phyloP scores from a whole-genome alignment of 169 alveolate species.

The Plasmodium vinckei region DNA sequence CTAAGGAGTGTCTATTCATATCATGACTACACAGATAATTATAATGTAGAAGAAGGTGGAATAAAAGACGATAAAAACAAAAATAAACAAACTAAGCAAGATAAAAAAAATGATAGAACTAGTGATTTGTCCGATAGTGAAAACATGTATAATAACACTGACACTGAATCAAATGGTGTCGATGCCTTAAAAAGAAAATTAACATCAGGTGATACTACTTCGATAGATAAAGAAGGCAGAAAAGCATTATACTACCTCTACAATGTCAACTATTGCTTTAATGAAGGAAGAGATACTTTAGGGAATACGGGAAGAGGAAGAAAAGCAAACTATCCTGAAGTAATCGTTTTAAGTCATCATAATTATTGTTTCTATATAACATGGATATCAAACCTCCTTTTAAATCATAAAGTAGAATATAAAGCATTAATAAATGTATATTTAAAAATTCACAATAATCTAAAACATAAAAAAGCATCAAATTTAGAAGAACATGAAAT shows the following conservation, averaged over 20 bases:
- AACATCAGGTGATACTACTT: background rate
- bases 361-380: slow-evolving; percentile 64
- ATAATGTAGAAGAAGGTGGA: background rate
- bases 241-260: slow-evolving; percentile 57
- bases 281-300: background rate
- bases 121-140: background rate
- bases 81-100: background rate
- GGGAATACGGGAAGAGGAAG: background rate
- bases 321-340: slow-evolving; percentile 4
- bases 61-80: background rate
- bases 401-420: slow-evolving; percentile 68
- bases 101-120: background rate
- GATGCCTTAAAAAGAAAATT: background rate
- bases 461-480: slow-evolving; percentile 35
- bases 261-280: slow-evolving; percentile 43
- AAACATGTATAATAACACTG: background rate
- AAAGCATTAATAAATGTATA: slow-evolving; percentile 52
- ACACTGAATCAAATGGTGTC: background rate
- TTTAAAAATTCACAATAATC: slow-evolving; percentile 35
- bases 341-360: slow-evolving; percentile 43
- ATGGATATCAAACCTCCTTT: slow-evolving; percentile 57
- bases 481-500: slow-evolving; percentile 57
- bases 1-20: slow-evolving; percentile 46
- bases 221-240: slow-evolving; percentile 41
- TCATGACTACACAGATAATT: slow-evolving; percentile 64